Conservation (phyloP, 1,284 basidiomycete species). For the Ceratobasidium sp. region DNA sequence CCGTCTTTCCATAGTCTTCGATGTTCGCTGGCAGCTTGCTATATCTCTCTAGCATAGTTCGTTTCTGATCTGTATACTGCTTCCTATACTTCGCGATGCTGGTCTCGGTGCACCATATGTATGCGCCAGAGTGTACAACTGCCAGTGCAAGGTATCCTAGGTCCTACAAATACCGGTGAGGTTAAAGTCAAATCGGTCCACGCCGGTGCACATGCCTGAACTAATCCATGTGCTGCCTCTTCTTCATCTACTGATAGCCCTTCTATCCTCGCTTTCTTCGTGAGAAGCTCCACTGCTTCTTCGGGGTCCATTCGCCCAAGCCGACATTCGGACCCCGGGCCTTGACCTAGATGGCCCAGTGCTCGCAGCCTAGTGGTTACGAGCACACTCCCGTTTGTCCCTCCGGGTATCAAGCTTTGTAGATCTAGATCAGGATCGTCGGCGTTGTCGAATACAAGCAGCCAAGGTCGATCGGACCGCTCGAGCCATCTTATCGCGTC, state of each 20-base stretch:
- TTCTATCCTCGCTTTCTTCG: neutral
- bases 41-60: neutral
- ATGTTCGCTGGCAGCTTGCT: neutral
- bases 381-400: slow-evolving; percentile 1
- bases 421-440: slow-evolving; percentile 15
- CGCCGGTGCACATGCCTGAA: neutral
- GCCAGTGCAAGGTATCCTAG: slow-evolving; percentile 11
- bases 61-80: neutral
- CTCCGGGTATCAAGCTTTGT: slow-evolving; percentile 7
- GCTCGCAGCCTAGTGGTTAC: slow-evolving; percentile 23
- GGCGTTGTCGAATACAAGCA: slow-evolving; percentile 36
- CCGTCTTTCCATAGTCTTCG: neutral
- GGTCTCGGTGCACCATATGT: neutral
- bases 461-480: neutral
- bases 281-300: neutral
- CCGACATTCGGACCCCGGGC: neutral
- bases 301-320: neutral
- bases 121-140: slow-evolving; percentile 28
- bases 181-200: neutral
- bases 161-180: neutral
- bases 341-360: neutral
- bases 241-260: neutral
- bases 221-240: neutral
- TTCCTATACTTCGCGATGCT: slow-evolving; percentile 10
- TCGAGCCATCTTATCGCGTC: neutral